A percentile compares a stretch with the other conserved stretches of the same genome.
These are phyloP conservation scores for Aspergillus asperescens DNA, from an alignment of 495 filamentous ascomycete species.

Conservation along the genomic window DNA sequence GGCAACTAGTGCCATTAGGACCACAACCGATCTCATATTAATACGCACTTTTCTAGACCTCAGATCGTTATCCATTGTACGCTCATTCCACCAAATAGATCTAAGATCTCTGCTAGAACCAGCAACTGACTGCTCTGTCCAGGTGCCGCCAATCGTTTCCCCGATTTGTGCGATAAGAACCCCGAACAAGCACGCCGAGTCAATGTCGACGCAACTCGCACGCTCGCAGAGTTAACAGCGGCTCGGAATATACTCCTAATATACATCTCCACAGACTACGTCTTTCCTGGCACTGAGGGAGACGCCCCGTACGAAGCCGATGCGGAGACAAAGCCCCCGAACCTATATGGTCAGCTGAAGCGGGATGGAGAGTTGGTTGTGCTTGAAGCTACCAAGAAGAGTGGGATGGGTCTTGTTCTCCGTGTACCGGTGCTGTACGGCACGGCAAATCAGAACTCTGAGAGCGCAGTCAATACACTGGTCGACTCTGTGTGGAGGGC, in stretches of 20 bases:
- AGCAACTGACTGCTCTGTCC: conserved; percentile 15
- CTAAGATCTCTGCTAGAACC: neutral
- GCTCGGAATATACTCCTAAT: conserved; percentile 63
- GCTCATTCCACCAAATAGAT: conserved; percentile 17
- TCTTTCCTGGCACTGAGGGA: conserved; percentile 77
- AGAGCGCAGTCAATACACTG: conserved; percentile 80
- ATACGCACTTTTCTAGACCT: conserved; percentile 49
- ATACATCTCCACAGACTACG: conserved; percentile 95
- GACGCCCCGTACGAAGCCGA: conserved; percentile 77
- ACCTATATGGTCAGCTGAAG: conserved; percentile 86
- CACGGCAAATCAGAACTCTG: conserved; percentile 48
- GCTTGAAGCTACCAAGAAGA: conserved; percentile 50
- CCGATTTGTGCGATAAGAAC: conserved; percentile 76
- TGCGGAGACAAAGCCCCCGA: conserved; percentile 62
- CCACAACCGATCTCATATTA: conserved; percentile 10
- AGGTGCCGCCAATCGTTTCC: conserved; percentile 90
- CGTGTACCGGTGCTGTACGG: conserved; percentile 90
- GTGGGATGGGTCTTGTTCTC: conserved; percentile 60
- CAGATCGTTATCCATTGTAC: conserved; percentile 80
- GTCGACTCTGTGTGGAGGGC: conserved; percentile 67
- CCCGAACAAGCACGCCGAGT: conserved; percentile 68
- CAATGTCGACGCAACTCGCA: conserved; percentile 66
- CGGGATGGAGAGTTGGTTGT: conserved; percentile 76
- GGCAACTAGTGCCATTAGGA: neutral
- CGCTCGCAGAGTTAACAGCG: conserved; percentile 62